Evolutionary conservation across 192 early-diverging fungal species (phyloP), one percentile per base, ranked within the genome.

Genomic region (Spinellus fusiger): DNA sequence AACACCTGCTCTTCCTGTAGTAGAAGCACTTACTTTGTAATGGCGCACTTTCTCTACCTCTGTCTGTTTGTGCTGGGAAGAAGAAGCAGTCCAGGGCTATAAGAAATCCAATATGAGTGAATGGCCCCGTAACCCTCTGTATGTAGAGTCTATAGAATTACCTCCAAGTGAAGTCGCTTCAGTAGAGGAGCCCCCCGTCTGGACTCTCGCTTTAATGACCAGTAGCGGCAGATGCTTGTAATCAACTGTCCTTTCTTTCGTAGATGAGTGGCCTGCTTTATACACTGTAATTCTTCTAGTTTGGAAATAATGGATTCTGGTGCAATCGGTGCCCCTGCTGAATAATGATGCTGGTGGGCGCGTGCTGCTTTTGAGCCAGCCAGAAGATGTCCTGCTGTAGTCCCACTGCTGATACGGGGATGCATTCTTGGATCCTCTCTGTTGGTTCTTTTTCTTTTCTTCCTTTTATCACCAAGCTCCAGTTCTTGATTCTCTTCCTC

Each of bases 81-180:
- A 84, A 29, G 89, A 91, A 0, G 93, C 92, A 1, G 93, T 96
- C 94, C 93, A 96, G 12, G 93, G 94, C 82, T 87, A 61, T n/a
- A 34, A 46, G 13, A 46, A 46, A 46, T n/a, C 13, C 40, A 18
- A n/a, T n/a, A n/a, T n/a, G n/a, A n/a, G n/a, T n/a, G n/a, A n/a
- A n/a, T n/a, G n/a, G n/a, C n/a, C n/a, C 35, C 35, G 13, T 5
- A 37, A 44, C 10, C 10, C 13, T 6, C 18, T 44, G 40, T 44
- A 12, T 5, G 40, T 44, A n/a, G 18, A 44, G 18, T 3, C 13
- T 44, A 3, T 44, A 44, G 13, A 3, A 44, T 26, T 71, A 89
- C 87, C 76, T 98, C 96, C 66, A 99, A 73, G 67, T 98, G 94
- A 27, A 99, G 77, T 49, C 97, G 82, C 70, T 98, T 98, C 33